These are phyloP conservation scores for Flaveria bidentis DNA, from an alignment of 129 eudicot species.

Conservation along the genomic window DNA sequence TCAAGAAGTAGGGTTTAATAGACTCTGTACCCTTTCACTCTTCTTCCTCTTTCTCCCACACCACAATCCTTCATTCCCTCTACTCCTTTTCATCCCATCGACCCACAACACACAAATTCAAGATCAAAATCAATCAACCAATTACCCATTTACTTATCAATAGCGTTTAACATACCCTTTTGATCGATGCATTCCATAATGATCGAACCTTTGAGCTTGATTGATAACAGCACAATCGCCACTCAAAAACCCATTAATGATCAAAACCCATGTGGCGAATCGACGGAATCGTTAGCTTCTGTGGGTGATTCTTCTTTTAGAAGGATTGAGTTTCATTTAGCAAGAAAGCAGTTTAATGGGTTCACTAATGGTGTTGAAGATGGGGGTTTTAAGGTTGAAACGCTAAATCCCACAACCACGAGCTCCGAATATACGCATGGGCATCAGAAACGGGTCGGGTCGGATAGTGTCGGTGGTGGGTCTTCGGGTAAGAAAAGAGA, in stretches of 20 bases:
- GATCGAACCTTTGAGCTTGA: constrained; percentile 24
- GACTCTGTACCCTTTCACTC: constrained; percentile 21
- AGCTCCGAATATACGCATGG: constrained; percentile 24
- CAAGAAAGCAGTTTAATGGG: constrained; percentile 54
- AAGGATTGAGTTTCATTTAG: constrained; percentile 63
- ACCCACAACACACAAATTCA: background rate
- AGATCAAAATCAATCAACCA: constrained; percentile 20
- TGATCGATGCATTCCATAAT: constrained; percentile 20
- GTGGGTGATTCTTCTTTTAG: constrained; percentile 38
- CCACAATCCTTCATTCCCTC: constrained; percentile 18
- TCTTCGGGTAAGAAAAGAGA: constrained; percentile 41
- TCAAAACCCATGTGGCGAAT: constrained; percentile 16
- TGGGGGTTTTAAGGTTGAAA: constrained; percentile 58
- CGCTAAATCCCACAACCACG: constrained; percentile 50
- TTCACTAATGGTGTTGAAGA: constrained; percentile 30
- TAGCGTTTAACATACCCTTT: background rate
- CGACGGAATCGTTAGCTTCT: constrained; percentile 28
- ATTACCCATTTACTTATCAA: constrained; percentile 8
- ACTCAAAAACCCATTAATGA: constrained; percentile 15
- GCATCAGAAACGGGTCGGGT: constrained; percentile 8
- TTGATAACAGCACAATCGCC: constrained; percentile 5
- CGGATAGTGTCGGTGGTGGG: constrained; percentile 19
- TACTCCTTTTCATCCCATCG: background rate
- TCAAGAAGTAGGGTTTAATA: constrained; percentile 38
- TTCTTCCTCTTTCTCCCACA: constrained; percentile 31